Evolutionary conservation across 2,329 filamentous ascomycete species (phyloP).

Genomic region (Iodosphaeria phyllophila): DNA sequence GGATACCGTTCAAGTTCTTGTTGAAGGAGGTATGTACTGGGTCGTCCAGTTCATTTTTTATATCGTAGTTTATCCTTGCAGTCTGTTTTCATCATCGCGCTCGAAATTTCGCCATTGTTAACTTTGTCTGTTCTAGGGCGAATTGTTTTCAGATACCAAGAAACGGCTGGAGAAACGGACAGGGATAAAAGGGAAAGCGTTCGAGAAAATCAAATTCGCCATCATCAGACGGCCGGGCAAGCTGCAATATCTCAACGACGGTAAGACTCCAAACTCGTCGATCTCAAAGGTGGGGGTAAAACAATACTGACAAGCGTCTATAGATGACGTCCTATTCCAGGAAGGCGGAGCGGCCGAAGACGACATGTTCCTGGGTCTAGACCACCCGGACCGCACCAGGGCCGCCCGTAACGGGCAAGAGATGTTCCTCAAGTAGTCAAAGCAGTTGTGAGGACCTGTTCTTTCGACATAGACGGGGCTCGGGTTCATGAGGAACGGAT

Average conservation of each 20-base stretch:
- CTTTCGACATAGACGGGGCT: too few species aligned
- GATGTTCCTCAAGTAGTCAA: slow-evolving; percentile 31
- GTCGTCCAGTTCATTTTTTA: not conserved
- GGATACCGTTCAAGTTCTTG: slow-evolving; percentile 80
- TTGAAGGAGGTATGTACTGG: slow-evolving; percentile 48
- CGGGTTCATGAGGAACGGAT: too few species aligned
- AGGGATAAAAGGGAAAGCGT: slow-evolving; percentile 91
- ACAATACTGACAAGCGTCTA: slow-evolving; percentile 7
- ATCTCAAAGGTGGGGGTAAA: slow-evolving; percentile 57
- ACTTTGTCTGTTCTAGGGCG: slow-evolving; percentile 37
- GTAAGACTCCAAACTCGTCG: slow-evolving; percentile 14
- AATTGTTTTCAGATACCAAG: slow-evolving; percentile 80
- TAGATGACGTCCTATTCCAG: slow-evolving; percentile 38
- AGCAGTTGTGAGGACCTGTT: too few species aligned
- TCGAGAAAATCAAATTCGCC: slow-evolving; percentile 97
- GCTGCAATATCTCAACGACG: slow-evolving; percentile 57
- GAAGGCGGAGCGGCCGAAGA: slow-evolving; percentile 28
- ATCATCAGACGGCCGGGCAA: slow-evolving; percentile 53
- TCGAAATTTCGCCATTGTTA: too few species aligned
- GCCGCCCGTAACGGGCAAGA: slow-evolving; percentile 41
- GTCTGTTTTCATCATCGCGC: too few species aligned
- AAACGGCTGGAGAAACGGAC: slow-evolving; percentile 85
- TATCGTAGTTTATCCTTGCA: slow-evolving; percentile 3
- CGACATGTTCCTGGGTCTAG: slow-evolving; percentile 45
- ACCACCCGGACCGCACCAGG: slow-evolving; percentile 44